Percentiles rank a stretch among this genome's conserved stretches.
phyloP scores from a whole-genome alignment of 805 yeast species.

The Saccharomyces jurei region DNA sequence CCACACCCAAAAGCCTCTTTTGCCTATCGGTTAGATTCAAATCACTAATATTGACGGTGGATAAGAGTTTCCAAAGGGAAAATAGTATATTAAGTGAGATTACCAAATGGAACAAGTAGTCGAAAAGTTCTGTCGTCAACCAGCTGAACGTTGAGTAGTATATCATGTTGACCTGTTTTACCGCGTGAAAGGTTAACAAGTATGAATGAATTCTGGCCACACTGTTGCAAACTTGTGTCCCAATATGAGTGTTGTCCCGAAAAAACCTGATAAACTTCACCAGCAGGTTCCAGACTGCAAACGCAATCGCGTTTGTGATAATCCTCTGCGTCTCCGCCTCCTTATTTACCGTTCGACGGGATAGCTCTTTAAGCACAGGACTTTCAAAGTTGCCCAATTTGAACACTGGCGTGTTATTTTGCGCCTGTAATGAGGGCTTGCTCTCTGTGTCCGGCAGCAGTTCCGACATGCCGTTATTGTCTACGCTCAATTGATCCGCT shows the following conservation, averaged over 20 bases:
- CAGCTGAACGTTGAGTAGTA: constrained; percentile 6
- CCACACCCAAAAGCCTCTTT: constrained; percentile 30
- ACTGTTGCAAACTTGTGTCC: constrained; percentile 6
- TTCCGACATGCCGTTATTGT: neutral
- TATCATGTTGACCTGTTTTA: neutral
- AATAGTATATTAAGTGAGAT: constrained; percentile 26
- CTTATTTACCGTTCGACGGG: constrained; percentile 34
- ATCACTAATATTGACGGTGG: constrained; percentile 29
- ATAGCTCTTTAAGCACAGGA: constrained; percentile 24
- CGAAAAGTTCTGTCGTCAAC: constrained; percentile 15
- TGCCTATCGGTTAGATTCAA: constrained; percentile 28
- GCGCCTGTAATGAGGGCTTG: neutral
- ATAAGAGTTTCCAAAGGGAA: constrained; percentile 27
- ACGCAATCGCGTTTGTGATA: constrained; percentile 27
- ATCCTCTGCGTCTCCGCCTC: constrained; percentile 33
- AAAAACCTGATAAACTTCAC: constrained; percentile 15
- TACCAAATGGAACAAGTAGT: constrained; percentile 21
- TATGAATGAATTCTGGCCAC: neutral
- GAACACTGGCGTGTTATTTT: neutral
- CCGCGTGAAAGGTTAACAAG: neutral
- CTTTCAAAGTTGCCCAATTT: constrained; percentile 25
- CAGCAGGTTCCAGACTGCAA: constrained; percentile 27
- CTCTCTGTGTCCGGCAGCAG: neutral
- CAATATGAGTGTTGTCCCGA: constrained; percentile 11
- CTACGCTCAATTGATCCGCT: neutral